phyloP scores from a whole-genome alignment of 148 eudicot genomes.

The Spergularia bocconei region DNA sequence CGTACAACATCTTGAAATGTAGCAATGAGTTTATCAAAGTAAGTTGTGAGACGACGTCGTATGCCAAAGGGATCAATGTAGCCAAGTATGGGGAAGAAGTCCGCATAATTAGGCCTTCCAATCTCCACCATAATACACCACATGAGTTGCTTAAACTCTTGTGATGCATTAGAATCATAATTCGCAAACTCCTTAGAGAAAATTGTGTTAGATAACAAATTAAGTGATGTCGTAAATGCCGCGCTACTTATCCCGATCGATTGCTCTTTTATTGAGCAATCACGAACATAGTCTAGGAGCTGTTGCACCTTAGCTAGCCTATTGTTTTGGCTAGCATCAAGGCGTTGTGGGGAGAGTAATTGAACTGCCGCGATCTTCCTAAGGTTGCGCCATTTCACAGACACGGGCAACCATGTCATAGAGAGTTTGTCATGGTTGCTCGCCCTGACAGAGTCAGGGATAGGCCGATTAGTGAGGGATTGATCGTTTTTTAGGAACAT shows the following conservation, averaged over 20 bases:
- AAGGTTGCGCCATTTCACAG: conserved; percentile 27
- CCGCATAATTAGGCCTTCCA: conserved; percentile 54
- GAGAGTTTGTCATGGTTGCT: conserved; percentile 32
- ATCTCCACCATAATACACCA: conserved; percentile 38
- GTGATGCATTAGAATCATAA: conserved; percentile 19
- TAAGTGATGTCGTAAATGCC: conserved; percentile 26
- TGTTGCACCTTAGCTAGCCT: conserved; percentile 30
- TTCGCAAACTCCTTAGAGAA: conserved; percentile 25
- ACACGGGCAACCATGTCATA: conserved; percentile 27
- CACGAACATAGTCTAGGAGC: conserved; percentile 17
- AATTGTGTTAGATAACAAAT: conserved; percentile 28
- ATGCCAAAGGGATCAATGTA: conserved; percentile 53
- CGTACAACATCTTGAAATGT: conserved; percentile 37
- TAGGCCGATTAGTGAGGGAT: conserved; percentile 29
- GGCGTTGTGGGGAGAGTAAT: conserved; percentile 24
- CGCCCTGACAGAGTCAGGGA: conserved; percentile 34
- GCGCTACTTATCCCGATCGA: conserved; percentile 26
- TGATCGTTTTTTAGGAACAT: conserved; percentile 34
- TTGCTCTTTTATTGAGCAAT: conserved; percentile 10
- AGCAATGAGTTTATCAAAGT: conserved; percentile 53
- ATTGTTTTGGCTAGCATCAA: conserved; percentile 19
- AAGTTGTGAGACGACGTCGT: conserved; percentile 42
- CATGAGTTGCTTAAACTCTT: conserved; percentile 35
- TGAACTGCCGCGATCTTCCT: conserved; percentile 26
- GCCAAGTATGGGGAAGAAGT: conserved; percentile 42